Evolutionary conservation across 495 filamentous ascomycete genomes (phyloP).

Genomic region (Astrothelium macrocarpum): DNA sequence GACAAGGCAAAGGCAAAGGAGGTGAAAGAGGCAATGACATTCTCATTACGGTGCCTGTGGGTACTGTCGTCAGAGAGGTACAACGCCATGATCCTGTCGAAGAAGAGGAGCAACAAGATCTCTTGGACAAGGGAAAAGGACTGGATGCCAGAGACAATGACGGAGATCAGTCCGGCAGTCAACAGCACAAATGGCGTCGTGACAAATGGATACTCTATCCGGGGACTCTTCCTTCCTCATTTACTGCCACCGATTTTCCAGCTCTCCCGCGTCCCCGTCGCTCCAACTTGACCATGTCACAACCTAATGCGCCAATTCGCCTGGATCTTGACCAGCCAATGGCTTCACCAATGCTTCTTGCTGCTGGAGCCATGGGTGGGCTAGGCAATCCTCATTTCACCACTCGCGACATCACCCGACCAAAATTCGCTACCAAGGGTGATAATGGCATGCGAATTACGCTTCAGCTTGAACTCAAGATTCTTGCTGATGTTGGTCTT

Average conservation of each 20-base stretch:
- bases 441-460: slow-evolving; percentile 66
- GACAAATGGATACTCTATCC: slow-evolving; percentile 79
- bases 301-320: slow-evolving; percentile 60
- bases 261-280: slow-evolving; percentile 44
- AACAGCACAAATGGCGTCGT: slow-evolving; percentile 32
- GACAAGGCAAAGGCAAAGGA: slow-evolving; percentile 70
- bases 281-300: slow-evolving; percentile 48
- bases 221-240: slow-evolving; percentile 53
- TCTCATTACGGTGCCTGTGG: slow-evolving; percentile 81
- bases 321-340: slow-evolving; percentile 78
- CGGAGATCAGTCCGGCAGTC: slow-evolving; percentile 23
- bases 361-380: slow-evolving; percentile 79
- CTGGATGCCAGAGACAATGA: slow-evolving; percentile 24
- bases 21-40: slow-evolving; percentile 80
- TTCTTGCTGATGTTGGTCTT: slow-evolving; percentile 87
- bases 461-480: slow-evolving; percentile 84
- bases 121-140: slow-evolving; percentile 27
- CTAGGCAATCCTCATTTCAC: slow-evolving; percentile 90
- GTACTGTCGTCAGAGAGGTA: slow-evolving; percentile 80
- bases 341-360: slow-evolving; percentile 76
- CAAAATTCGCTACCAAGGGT: slow-evolving; percentile 81
- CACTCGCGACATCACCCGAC: slow-evolving; percentile 54
- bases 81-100: slow-evolving; percentile 64
- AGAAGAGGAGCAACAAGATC: slow-evolving; percentile 44
- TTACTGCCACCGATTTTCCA: slow-evolving; percentile 52